Evolutionary conservation across 352 stramenopile genomes (phyloP).

Genomic region (Plasmopara halstedii): DNA sequence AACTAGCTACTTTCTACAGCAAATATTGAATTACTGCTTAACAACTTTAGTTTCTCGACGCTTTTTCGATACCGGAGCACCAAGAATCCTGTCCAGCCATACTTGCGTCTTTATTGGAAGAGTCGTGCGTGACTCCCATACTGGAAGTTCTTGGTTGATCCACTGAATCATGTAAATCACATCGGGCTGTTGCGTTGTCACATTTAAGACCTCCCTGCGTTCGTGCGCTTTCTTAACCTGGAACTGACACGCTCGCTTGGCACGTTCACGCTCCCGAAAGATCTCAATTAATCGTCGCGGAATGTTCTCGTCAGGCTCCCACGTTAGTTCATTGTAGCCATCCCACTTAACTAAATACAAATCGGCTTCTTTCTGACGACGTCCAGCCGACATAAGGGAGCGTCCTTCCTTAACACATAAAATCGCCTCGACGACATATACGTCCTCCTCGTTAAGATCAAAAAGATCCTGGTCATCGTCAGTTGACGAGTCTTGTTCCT

Average conservation of each 20-base stretch:
- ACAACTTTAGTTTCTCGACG: conserved; percentile 25
- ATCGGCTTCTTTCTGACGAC: conserved; percentile 46
- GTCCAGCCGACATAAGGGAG: conserved; percentile 23
- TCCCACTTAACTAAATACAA: conserved; percentile 77
- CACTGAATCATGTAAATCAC: conserved; percentile 72
- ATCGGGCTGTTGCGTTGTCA: conserved; percentile 42
- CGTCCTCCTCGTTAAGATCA: conserved; percentile 65
- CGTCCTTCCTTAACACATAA: conserved; percentile 57
- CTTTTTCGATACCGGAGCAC: conserved; percentile 29
- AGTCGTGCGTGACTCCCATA: conserved; percentile 51
- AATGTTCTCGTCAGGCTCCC: conserved; percentile 67
- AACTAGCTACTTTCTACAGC: conserved; percentile 8
- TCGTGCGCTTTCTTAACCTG: conserved; percentile 48
- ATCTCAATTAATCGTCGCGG: conserved; percentile 50
- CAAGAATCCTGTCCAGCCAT: conserved; percentile 66
- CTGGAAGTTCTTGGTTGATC: conserved; percentile 32
- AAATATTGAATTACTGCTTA: conserved; percentile 7
- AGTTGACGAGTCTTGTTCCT: conserved; percentile 42
- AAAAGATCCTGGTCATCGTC: conserved; percentile 60
- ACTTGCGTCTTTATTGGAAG: conserved; percentile 46
- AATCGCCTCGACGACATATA: conserved; percentile 68
- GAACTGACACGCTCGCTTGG: conserved; percentile 41
- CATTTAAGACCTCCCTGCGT: conserved; percentile 49
- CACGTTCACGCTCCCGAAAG: conserved; percentile 41
- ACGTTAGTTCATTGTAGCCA: conserved; percentile 71